Base-by-base conservation (phyloP, 306 rosid species). In the Cicer pinnatifidum region DNA sequence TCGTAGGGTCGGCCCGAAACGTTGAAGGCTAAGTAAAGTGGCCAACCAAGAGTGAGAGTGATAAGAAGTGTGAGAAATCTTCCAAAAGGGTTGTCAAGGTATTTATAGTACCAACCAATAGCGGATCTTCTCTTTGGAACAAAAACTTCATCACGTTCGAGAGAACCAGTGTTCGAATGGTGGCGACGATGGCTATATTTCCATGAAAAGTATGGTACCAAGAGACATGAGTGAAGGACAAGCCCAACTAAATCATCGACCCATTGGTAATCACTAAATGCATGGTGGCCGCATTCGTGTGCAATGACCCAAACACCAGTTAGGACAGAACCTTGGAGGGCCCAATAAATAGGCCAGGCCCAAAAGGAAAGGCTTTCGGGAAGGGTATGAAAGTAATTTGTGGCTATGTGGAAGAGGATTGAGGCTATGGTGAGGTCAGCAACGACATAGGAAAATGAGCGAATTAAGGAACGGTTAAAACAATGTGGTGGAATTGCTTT, bases 261-360 rank as follows among this genome's bases (percentile, higher is more conserved):
- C 93, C 87, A 88, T 45, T 86, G 90, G 53, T 86, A 78, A 39
- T 89, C 87, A 7, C 96, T 92, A 33, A 92, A 92, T 0, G 84
- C 80, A 7, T 74, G 84, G 23, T 80, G 84, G 23, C 84, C 84
- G 11, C 84, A 74, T 17, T 90, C 97, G 0, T 90, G 96, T 1
- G 97, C 97, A 4, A 92, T 48, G 76, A 90, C 96, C 96, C 97
- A 92, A 15, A 92, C 78, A 1, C 97, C 96, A 0, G 96, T 89
- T 2, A 88, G 80, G 76, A 92, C 46, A 17, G 83, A 84, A 3
- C 97, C 97, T 44, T 89, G 93, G 46, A 77, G 4, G 17, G 19
- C 75, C 87, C 88, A 80, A 16, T 86, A 89, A 7, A 89, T 8
- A 4, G 93, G 87, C 96, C 97, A 92, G 0, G 89, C 90, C 56